These are phyloP conservation scores for Microglena sp. DNA, from an alignment of 139 green algal genomes.

Conservation along the genomic window DNA sequence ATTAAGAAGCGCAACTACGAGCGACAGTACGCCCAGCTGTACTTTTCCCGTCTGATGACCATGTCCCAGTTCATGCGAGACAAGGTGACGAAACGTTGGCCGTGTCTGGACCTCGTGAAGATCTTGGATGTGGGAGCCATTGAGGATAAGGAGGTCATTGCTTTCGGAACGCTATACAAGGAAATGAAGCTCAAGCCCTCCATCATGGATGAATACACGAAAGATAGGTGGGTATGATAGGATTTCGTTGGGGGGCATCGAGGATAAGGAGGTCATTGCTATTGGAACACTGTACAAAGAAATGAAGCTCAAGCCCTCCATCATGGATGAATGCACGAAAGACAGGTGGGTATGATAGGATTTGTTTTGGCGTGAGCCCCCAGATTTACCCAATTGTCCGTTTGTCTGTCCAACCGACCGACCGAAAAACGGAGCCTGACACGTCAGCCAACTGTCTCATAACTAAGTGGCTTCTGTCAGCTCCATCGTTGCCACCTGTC, in stretches of 20 bases:
- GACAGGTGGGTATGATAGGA: slow-evolving; percentile 28
- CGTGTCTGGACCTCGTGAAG: slow-evolving; percentile 41
- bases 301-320: slow-evolving; percentile 88
- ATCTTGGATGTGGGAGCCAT: slow-evolving; percentile 78
- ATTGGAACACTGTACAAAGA: slow-evolving; percentile 96
- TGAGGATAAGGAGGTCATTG: no score
- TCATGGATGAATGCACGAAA: slow-evolving; percentile 92
- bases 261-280: slow-evolving; percentile 42
- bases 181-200: slow-evolving; percentile 90
- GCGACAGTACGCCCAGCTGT: slow-evolving; percentile 87
- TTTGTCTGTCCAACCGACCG: no score
- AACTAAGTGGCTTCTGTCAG: no score
- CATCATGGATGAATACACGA: slow-evolving; percentile 93
- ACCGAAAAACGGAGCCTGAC: no score
- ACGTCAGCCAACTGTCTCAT: no score
- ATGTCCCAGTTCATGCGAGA: slow-evolving; percentile 41
- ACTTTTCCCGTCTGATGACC: slow-evolving; percentile 72
- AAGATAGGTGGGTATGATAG: slow-evolving; percentile 46
- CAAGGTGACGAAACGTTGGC: slow-evolving; percentile 49
- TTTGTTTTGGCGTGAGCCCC: slow-evolving; percentile 5
- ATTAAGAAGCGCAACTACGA: slow-evolving; percentile 48
- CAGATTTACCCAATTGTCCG: no score
- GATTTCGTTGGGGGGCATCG: no score
- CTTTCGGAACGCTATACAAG: slow-evolving; percentile 95
- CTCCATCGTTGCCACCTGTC: no score